These are phyloP conservation scores for Fusarium illudens DNA, from an alignment of 2,329 filamentous ascomycete species.

Conservation along the genomic window DNA sequence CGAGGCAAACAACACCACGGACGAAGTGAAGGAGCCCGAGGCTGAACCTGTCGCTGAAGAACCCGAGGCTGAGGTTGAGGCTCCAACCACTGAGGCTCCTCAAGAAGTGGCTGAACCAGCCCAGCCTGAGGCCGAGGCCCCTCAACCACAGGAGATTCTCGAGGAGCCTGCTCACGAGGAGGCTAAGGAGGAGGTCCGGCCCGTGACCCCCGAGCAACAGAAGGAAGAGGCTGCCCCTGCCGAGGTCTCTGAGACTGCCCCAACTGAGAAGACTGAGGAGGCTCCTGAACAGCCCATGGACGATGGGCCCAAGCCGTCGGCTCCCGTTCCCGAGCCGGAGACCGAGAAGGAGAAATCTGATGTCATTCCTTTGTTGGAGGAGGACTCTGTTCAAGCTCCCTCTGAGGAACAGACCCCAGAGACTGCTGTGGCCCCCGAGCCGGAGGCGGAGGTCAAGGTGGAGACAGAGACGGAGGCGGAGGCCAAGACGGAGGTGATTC, in stretches of 20 bases:
- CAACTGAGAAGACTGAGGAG: constrained; percentile 18
- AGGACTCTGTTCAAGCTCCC: constrained; percentile 14
- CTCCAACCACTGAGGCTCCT: constrained; percentile 14
- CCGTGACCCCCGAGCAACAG: constrained; percentile 5
- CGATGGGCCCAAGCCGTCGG: constrained; percentile 2
- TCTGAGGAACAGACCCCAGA: constrained; percentile 17
- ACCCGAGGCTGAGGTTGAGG: constrained; percentile 21
- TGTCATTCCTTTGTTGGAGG: constrained; percentile 22
- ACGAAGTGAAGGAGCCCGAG: constrained; percentile 8
- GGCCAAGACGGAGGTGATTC: constrained; percentile 11
- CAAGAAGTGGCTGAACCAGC: constrained; percentile 26
- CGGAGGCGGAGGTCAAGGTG: constrained; percentile 2
- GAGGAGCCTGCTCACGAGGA: constrained; percentile 9
- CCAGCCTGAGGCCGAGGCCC: constrained; percentile 12
- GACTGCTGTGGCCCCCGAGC: neutral
- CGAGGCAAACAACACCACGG: neutral
- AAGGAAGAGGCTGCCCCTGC: constrained; percentile 3
- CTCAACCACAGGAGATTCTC: neutral
- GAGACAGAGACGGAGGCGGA: constrained; percentile 9
- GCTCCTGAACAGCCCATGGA: neutral
- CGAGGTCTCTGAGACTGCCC: constrained; percentile 6
- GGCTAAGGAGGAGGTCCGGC: neutral
- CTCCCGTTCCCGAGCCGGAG: neutral
- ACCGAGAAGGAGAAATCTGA: constrained; percentile 11
- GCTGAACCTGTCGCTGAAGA: constrained; percentile 11